Percentiles rank a stretch among this genome's conserved stretches.
These are phyloP conservation scores for Pleurotus sapidus DNA, from an alignment of 768 basidiomycete species.

Conservation along the genomic window DNA sequence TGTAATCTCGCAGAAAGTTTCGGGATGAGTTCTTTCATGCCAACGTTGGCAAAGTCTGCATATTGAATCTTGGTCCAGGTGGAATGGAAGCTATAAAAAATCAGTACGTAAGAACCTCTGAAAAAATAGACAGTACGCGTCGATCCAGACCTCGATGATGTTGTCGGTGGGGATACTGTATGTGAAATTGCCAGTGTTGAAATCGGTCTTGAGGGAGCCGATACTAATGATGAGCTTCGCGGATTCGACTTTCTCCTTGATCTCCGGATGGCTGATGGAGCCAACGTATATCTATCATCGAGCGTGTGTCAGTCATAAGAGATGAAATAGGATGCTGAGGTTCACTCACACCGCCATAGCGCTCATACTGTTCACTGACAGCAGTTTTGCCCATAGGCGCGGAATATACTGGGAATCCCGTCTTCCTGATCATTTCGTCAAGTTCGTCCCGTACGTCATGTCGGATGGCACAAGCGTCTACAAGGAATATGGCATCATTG, in stretches of 20 bases:
- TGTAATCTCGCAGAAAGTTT: constrained; percentile 58
- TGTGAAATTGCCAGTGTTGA: constrained; percentile 87
- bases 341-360: constrained; percentile 75
- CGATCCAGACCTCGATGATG: constrained; percentile 56
- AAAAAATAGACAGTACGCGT: not conserved
- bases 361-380: constrained; percentile 63
- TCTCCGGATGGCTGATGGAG: constrained; percentile 57
- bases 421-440: constrained; percentile 57
- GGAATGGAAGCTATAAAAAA: constrained; percentile 88
- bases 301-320: not conserved
- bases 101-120: not conserved
- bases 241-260: constrained; percentile 70
- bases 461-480: constrained; percentile 79
- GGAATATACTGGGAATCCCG: constrained; percentile 70
- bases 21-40: constrained; percentile 77
- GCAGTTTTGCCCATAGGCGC: constrained; percentile 83
- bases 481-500: constrained; percentile 70
- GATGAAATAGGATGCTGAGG: not conserved
- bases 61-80: constrained; percentile 65
- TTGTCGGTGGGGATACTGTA: constrained; percentile 60
- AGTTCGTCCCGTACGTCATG: constrained; percentile 66
- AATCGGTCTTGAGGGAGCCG: constrained; percentile 70
- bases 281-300: constrained; percentile 69
- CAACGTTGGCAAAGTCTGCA: constrained; percentile 60
- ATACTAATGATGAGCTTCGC: constrained; percentile 77